phyloP scores from a whole-genome alignment of 2,329 filamentous ascomycete species.

The Elsinoe necatrix region DNA sequence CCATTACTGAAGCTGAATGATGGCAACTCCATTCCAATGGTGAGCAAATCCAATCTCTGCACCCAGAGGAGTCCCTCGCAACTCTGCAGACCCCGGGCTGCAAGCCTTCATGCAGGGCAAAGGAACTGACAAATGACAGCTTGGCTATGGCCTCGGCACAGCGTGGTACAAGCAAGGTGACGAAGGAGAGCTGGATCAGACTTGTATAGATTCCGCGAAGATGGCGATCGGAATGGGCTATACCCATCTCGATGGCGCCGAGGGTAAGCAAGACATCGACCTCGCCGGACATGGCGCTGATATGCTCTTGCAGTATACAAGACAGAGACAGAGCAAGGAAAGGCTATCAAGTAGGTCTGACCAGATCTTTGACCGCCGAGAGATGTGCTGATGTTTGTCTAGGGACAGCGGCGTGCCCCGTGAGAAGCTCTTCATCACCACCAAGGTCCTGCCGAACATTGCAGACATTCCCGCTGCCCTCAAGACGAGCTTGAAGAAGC shows the following conservation, averaged over 20 bases:
- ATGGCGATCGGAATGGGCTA: constrained; percentile 62
- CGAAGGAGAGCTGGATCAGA: constrained; percentile 47
- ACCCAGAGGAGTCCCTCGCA: neutral
- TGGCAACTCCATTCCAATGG: constrained; percentile 63
- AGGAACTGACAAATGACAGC: constrained; percentile 33
- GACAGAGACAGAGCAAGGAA: constrained; percentile 43
- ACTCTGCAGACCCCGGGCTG: neutral
- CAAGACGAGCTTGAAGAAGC: constrained; percentile 49
- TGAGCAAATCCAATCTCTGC: constrained; percentile 30
- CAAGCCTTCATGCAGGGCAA: neutral
- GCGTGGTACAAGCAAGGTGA: constrained; percentile 51
- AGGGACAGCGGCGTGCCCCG: constrained; percentile 33
- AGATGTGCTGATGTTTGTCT: neutral
- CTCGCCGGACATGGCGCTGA: neutral
- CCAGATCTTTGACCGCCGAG: neutral
- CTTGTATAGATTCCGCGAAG: constrained; percentile 48
- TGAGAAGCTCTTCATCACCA: constrained; percentile 44
- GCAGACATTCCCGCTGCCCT: constrained; percentile 49
- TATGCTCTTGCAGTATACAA: constrained; percentile 36
- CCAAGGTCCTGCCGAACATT: constrained; percentile 49
- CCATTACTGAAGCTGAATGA: constrained; percentile 63
- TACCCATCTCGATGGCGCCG: constrained; percentile 65
- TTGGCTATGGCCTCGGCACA: constrained; percentile 66
- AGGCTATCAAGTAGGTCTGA: constrained; percentile 32
- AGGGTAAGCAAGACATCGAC: constrained; percentile 41